Conservation (phyloP, 495 filamentous ascomycete genomes). For the Penicillium paradoxum region DNA sequence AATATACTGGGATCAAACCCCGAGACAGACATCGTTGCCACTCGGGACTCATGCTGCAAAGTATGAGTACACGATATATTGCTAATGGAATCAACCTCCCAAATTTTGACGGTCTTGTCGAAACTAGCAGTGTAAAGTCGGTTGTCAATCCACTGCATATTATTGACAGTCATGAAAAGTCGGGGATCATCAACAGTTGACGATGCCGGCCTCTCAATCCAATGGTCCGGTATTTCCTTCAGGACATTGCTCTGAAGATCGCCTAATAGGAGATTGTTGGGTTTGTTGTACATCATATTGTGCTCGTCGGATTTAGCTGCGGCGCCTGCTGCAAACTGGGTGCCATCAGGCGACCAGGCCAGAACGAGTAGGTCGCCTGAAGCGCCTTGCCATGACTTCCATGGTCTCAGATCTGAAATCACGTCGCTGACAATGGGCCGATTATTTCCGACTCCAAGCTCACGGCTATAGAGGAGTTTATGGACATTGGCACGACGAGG, state of each 20-base stretch:
- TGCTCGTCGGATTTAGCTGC: conserved; percentile 67
- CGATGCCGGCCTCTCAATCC: conserved; percentile 50
- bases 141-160: conserved; percentile 64
- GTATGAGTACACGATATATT: conserved; percentile 40
- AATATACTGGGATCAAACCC: conserved; percentile 34
- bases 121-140: conserved; percentile 74
- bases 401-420: conserved; percentile 26
- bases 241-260: conserved; percentile 51
- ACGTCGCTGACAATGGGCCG: conserved; percentile 15
- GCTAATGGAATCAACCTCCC: conserved; percentile 45
- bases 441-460: conserved; percentile 14
- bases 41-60: conserved; percentile 59
- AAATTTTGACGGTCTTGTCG: conserved; percentile 74
- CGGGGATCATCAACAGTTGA: conserved; percentile 58
- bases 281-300: conserved; percentile 80
- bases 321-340: conserved; percentile 55
- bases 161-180: conserved; percentile 71
- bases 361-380: conserved; percentile 47
- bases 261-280: conserved; percentile 71
- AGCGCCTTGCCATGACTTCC: conserved; percentile 47
- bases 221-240: conserved; percentile 65
- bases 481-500: conserved; percentile 5
- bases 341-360: conserved; percentile 48
- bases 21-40: conserved; percentile 67
- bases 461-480: conserved; percentile 24